These are phyloP conservation scores for Dentipellis fragilis DNA, from an alignment of 768 basidiomycete genomes.

Conservation along the genomic window DNA sequence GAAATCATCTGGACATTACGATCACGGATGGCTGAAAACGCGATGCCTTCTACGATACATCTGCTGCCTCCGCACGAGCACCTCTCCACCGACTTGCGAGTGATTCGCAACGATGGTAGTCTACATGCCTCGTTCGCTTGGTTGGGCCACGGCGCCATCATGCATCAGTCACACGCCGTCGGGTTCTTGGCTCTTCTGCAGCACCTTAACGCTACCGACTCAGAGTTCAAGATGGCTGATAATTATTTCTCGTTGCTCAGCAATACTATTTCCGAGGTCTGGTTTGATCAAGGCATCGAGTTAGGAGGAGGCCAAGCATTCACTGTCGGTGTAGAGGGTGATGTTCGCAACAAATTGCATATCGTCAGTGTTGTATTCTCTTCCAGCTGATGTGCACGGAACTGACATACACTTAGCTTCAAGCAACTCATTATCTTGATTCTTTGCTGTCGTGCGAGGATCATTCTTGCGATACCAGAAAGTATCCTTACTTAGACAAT, in stretches of 20 bases:
- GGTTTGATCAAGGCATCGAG: slow-evolving; percentile 56
- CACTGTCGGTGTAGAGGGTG: slow-evolving; percentile 48
- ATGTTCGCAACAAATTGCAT: slow-evolving; percentile 45
- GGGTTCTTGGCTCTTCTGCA: slow-evolving; percentile 41
- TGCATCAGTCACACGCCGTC: slow-evolving; percentile 31
- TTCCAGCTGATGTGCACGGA: not conserved
- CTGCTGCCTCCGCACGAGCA: slow-evolving; percentile 55
- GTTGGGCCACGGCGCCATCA: slow-evolving; percentile 55
- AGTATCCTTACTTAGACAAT: too few species aligned
- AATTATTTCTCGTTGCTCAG: slow-evolving; percentile 56
- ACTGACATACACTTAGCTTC: slow-evolving; percentile 22
- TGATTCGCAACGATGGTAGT: slow-evolving; percentile 22
- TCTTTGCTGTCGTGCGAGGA: slow-evolving; percentile 11
- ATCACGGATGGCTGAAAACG: slow-evolving; percentile 23
- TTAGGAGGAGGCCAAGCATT: slow-evolving; percentile 53
- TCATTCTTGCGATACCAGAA: not conserved
- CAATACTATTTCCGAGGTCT: slow-evolving; percentile 46
- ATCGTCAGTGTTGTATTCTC: slow-evolving; percentile 33
- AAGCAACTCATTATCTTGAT: slow-evolving; percentile 30
- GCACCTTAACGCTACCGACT: slow-evolving; percentile 31
- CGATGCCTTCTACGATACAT: slow-evolving; percentile 28
- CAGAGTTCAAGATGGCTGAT: slow-evolving; percentile 56
- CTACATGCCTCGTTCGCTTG: slow-evolving; percentile 54
- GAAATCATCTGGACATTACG: slow-evolving; percentile 46
- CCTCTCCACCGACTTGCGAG: slow-evolving; percentile 42